Evolutionary conservation across 2,329 filamentous ascomycete genomes (phyloP).

Genomic region (Dothidotthia symphoricarpi): DNA sequence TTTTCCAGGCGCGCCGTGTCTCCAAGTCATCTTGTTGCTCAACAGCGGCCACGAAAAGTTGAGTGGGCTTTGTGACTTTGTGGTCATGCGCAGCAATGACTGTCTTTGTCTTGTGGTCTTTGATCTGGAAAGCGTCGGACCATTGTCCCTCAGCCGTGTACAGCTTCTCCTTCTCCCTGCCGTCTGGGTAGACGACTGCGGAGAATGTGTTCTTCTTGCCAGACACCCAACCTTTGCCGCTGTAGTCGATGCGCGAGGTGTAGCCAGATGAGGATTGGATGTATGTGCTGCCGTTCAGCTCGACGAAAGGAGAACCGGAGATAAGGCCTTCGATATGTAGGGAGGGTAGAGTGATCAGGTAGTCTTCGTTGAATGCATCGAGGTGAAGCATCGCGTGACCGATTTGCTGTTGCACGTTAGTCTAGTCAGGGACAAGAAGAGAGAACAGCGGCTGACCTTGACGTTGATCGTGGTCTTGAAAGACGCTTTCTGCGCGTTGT

Average conservation of each 20-base stretch:
- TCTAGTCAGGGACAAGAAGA: background rate
- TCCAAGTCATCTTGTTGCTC: constrained; percentile 84
- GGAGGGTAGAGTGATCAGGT: constrained; percentile 86
- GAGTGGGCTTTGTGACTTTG: constrained; percentile 55
- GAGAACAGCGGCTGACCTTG: constrained; percentile 49
- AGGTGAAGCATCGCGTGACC: constrained; percentile 83
- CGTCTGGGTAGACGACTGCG: constrained; percentile 69
- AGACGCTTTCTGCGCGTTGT: constrained; percentile 94
- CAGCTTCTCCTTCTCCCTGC: constrained; percentile 67
- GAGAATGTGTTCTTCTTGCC: constrained; percentile 93
- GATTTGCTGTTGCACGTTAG: constrained; percentile 58
- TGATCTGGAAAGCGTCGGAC: constrained; percentile 79
- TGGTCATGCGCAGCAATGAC: constrained; percentile 49
- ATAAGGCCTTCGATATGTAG: constrained; percentile 94
- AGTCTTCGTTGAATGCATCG: constrained; percentile 65
- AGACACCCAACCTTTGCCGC: constrained; percentile 88
- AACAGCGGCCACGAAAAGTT: constrained; percentile 68
- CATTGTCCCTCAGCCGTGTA: constrained; percentile 90
- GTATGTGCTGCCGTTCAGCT: constrained; percentile 80
- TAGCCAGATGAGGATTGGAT: constrained; percentile 86
- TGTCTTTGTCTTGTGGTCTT: constrained; percentile 57
- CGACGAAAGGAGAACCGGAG: constrained; percentile 81
- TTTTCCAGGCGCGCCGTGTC: constrained; percentile 81
- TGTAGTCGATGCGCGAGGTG: constrained; percentile 87
- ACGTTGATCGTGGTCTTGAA: constrained; percentile 93